These are phyloP conservation scores for Penicillium taxi DNA, from an alignment of 495 filamentous ascomycete species.

Conservation along the genomic window DNA sequence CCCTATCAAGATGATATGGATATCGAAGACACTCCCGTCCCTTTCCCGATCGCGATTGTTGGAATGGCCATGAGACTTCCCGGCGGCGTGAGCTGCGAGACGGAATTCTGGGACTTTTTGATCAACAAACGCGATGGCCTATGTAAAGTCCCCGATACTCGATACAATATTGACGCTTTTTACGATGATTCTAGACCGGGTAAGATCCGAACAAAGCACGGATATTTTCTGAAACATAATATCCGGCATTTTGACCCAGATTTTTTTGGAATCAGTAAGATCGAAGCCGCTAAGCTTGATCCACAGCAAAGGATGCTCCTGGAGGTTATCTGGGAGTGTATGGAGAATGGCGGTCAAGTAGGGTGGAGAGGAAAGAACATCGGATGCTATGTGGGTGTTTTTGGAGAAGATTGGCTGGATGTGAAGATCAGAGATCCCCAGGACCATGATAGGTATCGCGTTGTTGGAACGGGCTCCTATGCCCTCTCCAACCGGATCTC, in stretches of 20 bases:
- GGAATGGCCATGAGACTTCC: conserved; percentile 45
- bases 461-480: conserved; percentile 20
- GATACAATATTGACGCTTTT: conserved; percentile 33
- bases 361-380: conserved; percentile 35
- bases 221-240: conserved; percentile 42
- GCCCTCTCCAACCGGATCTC: conserved; percentile 25
- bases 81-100: conserved; percentile 23
- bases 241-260: conserved; percentile 20
- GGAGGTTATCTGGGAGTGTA: conserved; percentile 36
- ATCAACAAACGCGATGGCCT: conserved; percentile 29
- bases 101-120: conserved; percentile 38
- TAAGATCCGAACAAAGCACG: conserved; percentile 1
- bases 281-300: conserved; percentile 45
- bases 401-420: conserved; percentile 29
- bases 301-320: conserved; percentile 51
- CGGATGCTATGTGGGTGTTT: conserved; percentile 43
- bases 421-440: conserved; percentile 15
- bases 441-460: conserved; percentile 6
- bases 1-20: too few species aligned
- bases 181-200: conserved; percentile 8
- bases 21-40: too few species aligned
- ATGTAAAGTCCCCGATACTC: conserved; percentile 21
- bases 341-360: conserved; percentile 38
- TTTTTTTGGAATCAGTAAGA: conserved; percentile 30
- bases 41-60: conserved; percentile 45